phyloP scores from a whole-genome alignment of 163 green algal genomes.

The Chloromonas sp. region DNA sequence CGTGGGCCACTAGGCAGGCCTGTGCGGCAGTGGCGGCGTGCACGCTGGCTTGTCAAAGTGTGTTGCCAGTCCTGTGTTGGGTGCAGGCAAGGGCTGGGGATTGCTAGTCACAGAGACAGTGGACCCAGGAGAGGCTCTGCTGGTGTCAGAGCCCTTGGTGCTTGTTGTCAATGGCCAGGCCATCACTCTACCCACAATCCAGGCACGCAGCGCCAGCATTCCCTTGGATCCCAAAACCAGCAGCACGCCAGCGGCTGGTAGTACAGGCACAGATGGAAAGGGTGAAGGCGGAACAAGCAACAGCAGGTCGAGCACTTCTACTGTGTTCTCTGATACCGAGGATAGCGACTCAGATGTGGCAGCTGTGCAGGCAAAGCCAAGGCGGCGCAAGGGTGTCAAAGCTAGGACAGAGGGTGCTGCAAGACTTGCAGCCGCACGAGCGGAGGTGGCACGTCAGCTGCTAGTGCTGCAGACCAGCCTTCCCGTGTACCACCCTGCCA shows the following conservation, averaged over 20 bases:
- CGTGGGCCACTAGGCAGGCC: too few relatives aligned
- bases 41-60: not conserved
- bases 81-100: constrained; percentile 12
- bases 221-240: not conserved
- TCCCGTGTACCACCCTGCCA: too few relatives aligned
- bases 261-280: not conserved
- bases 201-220: not conserved
- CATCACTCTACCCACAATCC: not conserved
- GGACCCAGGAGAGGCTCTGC: constrained; percentile 11
- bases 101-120: constrained; percentile 5
- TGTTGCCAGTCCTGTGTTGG: not conserved
- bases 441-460: too few relatives aligned
- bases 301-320: not conserved
- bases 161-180: not conserved
- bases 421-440: too few relatives aligned
- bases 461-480: too few relatives aligned
- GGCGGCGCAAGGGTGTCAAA: too few relatives aligned
- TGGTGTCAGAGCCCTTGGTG: constrained; percentile 8
- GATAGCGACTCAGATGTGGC: too few relatives aligned
- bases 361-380: too few relatives aligned
- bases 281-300: not conserved
- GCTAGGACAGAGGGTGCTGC: too few relatives aligned
- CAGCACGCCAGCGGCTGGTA: not conserved
- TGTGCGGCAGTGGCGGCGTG: too few relatives aligned
- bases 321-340: too few relatives aligned